Base-by-base conservation (phyloP, 2,329 filamentous ascomycete species). In the Sarocladiaceae sp. region DNA sequence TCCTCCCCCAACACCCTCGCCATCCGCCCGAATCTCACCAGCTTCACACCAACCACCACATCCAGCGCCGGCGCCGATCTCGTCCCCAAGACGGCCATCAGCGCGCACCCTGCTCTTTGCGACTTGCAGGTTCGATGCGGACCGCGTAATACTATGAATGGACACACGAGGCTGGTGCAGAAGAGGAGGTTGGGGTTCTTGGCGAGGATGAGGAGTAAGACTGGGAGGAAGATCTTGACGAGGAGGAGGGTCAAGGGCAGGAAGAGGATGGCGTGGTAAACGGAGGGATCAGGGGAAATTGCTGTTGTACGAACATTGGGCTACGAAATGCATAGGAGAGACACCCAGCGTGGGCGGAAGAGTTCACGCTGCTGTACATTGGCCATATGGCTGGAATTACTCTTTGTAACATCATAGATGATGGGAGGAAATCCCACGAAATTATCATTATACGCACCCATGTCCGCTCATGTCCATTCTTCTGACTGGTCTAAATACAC, bases 181-280 rank as follows among this genome's bases (percentile, higher is more conserved):
- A 84, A 83, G 72, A 72, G 80, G 22, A 73, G 80, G 57, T 75
- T 78, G 57, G 82, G 81, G 1, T 84, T 82, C 59, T 64, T 84
- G 46, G 73, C 70, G 57, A 70, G 80, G 33, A 64, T 74, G 57
- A 68, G 73, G 57, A 75, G 73, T 42, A 73, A 71, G 61, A 76
- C 71, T 10, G 81, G 81, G 3, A 69, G 73, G 53, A 79, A 75
- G 67, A 79, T 74, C 54, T 60, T 84, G 50, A 65, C 69, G 62
- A 67, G 80, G 60, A 71, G 82, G 65, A 71, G 62, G 66, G 58
- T 70, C 13, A 83, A 83, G 75, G 76, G 78, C 51, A 67, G 81
- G 56, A 70, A 66, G 60, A 65, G 70, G 59, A 53, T 81, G 56
- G 64, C 59, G 17, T 62, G 62, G 58, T 66, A 56, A 57, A 18